Conservation (phyloP, 2,329 filamentous ascomycete genomes). For the Lachnellula hyalina region DNA sequence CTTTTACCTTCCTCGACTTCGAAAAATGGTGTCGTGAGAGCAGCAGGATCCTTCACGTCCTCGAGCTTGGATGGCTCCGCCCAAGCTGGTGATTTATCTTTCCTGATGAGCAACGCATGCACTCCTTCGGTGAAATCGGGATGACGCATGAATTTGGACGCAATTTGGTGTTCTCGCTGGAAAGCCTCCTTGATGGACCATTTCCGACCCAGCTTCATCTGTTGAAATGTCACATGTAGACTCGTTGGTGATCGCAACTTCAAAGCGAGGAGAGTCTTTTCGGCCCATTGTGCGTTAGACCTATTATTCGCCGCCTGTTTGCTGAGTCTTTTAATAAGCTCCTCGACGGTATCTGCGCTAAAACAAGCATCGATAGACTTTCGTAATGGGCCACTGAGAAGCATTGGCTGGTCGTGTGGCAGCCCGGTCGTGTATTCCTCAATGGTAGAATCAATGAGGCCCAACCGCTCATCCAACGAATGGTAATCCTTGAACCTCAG, state of each 20-base stretch:
- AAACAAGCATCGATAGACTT: conserved; percentile 83
- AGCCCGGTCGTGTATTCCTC: conserved; percentile 87
- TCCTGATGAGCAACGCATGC: conserved; percentile 70
- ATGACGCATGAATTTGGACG: conserved; percentile 81
- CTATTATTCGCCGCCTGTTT: conserved; percentile 37
- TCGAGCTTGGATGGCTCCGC: conserved; percentile 62
- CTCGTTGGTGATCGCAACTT: conserved; percentile 76
- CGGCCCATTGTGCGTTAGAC: conserved; percentile 60
- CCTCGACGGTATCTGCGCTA: conserved; percentile 57
- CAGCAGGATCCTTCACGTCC: conserved; percentile 52
- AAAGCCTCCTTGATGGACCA: conserved; percentile 88
- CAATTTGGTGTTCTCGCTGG: conserved; percentile 78
- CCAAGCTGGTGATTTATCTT: conserved; percentile 57
- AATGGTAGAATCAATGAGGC: conserved; percentile 77
- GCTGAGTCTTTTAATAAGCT: conserved; percentile 58
- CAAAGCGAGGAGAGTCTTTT: conserved; percentile 70
- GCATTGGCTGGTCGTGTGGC: conserved; percentile 66
- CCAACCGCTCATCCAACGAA: conserved; percentile 54
- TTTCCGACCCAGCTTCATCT: conserved; percentile 68
- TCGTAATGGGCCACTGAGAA: conserved; percentile 65
- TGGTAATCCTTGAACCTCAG: conserved; percentile 81
- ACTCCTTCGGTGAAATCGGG: conserved; percentile 92
- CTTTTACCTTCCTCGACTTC: conserved; percentile 38
- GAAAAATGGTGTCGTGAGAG: conserved; percentile 64
- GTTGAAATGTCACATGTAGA: conserved; percentile 75